Evolutionary conservation across 768 basidiomycete species (phyloP).

Genomic region (Leccinum boreale): DNA sequence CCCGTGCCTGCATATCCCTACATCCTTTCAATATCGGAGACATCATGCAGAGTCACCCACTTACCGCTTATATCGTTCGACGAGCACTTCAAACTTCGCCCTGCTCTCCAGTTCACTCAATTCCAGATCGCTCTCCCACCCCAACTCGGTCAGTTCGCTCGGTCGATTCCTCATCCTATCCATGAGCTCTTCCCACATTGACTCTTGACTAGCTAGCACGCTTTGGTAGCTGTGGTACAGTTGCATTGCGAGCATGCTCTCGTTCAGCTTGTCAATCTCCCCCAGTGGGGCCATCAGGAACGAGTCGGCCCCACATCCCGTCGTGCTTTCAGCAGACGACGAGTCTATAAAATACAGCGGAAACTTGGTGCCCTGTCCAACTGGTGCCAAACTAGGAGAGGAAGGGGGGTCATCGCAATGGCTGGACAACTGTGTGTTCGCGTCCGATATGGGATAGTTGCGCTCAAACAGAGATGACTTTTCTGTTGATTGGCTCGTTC

Average conservation of each 20-base stretch:
- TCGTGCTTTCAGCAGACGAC: conserved; percentile 43
- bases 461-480: conserved; percentile 30
- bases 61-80: conserved; percentile 57
- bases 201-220: conserved; percentile 65
- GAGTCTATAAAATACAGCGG: conserved; percentile 46
- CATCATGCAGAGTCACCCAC: conserved; percentile 15
- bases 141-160: conserved; percentile 50
- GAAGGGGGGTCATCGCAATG: conserved; percentile 15
- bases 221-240: conserved; percentile 60
- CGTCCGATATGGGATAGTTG: conserved; percentile 27
- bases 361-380: conserved; percentile 11
- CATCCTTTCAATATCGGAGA: background rate
- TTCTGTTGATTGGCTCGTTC: conserved; percentile 33
- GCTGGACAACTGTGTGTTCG: conserved; percentile 20
- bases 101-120: conserved; percentile 53
- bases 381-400: conserved; percentile 17
- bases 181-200: conserved; percentile 75
- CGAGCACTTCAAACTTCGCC: conserved; percentile 54
- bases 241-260: conserved; percentile 69
- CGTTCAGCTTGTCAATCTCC: conserved; percentile 45
- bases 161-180: conserved; percentile 57
- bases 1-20: conserved; percentile 65
- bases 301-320: conserved; percentile 29
- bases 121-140: conserved; percentile 72
- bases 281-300: conserved; percentile 38